phyloP scores from a whole-genome alignment of 2,329 filamentous ascomycete species.

The Alternaria sp. region DNA sequence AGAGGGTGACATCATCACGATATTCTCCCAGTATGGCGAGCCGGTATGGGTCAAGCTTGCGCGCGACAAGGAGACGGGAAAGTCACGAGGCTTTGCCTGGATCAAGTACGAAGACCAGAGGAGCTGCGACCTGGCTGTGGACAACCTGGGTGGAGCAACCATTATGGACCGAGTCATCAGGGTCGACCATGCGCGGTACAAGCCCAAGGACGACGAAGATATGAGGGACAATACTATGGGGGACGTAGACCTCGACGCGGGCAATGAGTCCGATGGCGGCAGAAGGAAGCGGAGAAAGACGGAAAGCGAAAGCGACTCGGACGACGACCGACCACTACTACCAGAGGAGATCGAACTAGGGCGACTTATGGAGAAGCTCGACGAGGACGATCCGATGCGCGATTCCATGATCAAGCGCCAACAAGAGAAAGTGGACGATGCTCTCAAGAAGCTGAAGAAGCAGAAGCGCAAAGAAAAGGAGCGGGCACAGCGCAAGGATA shows the following conservation, averaged over 20 bases:
- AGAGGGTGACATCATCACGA: conserved; percentile 93
- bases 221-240: conserved; percentile 68
- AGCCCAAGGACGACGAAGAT: conserved; percentile 77
- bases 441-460: conserved; percentile 63
- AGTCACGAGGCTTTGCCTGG: conserved; percentile 93
- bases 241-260: conserved; percentile 46
- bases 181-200: conserved; percentile 94
- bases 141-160: conserved; percentile 88
- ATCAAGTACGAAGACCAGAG: conserved; percentile 98
- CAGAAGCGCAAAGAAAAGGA: conserved; percentile 55
- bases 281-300: conserved; percentile 56
- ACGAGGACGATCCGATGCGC: conserved; percentile 98
- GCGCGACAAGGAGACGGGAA: conserved; percentile 95
- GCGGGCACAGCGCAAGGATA: conserved; percentile 51
- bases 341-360: conserved; percentile 83
- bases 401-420: conserved; percentile 87
- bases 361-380: conserved; percentile 76
- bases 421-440: conserved; percentile 82
- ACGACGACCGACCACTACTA: conserved; percentile 67
- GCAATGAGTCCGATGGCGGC: conserved; percentile 52
- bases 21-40: conserved; percentile 97
- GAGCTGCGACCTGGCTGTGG: conserved; percentile 93
- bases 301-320: conserved; percentile 51
- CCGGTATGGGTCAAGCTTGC: conserved; percentile 91
- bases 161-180: conserved; percentile 80